phyloP scores from a whole-genome alignment of 192 early-diverging fungal species.

The Backusella psychrophila region DNA sequence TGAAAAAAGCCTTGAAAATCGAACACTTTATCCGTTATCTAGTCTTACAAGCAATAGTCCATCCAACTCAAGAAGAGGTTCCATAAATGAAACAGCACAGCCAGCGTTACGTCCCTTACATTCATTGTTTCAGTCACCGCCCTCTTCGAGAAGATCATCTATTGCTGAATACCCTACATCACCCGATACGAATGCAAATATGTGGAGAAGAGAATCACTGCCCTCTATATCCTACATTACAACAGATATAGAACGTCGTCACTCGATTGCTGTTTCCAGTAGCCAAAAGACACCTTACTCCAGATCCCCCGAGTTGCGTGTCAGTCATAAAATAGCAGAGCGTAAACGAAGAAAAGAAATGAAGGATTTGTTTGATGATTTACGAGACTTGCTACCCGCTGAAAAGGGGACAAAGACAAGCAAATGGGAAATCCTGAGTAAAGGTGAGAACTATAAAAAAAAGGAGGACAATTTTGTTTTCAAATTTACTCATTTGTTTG shows the following conservation, averaged over 20 bases:
- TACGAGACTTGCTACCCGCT: slow-evolving; percentile 70
- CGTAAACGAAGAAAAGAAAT: slow-evolving; percentile 86
- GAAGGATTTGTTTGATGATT: slow-evolving; percentile 87
- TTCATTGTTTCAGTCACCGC: slow-evolving; percentile 25
- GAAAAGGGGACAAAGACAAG: slow-evolving; percentile 77
- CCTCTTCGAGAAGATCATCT: slow-evolving; percentile 14
- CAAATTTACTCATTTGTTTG: not conserved
- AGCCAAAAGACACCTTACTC: slow-evolving; percentile 53
- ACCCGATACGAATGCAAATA: not conserved
- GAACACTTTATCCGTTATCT: not conserved
- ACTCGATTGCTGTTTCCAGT: slow-evolving; percentile 19
- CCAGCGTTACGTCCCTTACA: slow-evolving; percentile 17
- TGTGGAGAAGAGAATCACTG: slow-evolving; percentile 19
- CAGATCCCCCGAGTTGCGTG: slow-evolving; percentile 69
- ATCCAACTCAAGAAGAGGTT: slow-evolving; percentile 24
- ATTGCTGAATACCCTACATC: slow-evolving; percentile 3
- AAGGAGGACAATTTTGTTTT: not conserved
- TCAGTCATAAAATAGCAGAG: slow-evolving; percentile 85
- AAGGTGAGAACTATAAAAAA: slow-evolving; percentile 50
- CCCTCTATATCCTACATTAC: slow-evolving; percentile 15
- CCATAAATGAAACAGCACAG: slow-evolving; percentile 16
- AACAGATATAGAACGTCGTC: slow-evolving; percentile 22
- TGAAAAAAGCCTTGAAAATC: slow-evolving; percentile 1
- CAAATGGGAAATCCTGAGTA: slow-evolving; percentile 88
- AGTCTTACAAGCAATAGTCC: not conserved